These are phyloP conservation scores for Lecanicillium sp. DNA, from an alignment of 2,329 filamentous ascomycete species.

Conservation along the genomic window DNA sequence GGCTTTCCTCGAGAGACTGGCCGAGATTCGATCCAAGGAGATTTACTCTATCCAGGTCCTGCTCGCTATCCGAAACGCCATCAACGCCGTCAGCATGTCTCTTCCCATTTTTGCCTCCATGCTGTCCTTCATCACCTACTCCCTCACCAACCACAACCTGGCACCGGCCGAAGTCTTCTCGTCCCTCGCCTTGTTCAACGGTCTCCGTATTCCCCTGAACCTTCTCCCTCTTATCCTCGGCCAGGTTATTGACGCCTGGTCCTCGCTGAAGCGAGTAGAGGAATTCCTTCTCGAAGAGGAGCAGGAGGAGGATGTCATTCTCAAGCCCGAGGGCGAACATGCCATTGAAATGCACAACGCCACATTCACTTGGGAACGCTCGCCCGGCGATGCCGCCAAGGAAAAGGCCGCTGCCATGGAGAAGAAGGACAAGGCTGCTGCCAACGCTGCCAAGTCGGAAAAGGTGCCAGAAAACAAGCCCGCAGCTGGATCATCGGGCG, in stretches of 20 bases:
- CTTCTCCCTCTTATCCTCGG: conserved; percentile 81
- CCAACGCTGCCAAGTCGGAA: conserved; percentile 29
- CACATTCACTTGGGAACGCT: conserved; percentile 85
- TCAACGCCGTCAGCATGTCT: conserved; percentile 77
- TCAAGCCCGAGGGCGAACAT: conserved; percentile 49
- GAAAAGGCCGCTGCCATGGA: conserved; percentile 23
- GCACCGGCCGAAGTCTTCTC: conserved; percentile 79
- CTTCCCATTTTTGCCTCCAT: conserved; percentile 93
- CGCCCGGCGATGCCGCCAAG: too few relatives aligned
- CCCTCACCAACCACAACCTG: conserved; percentile 57
- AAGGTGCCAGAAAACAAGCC: conserved; percentile 15
- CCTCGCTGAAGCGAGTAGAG: conserved; percentile 76
- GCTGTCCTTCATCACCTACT: conserved; percentile 84
- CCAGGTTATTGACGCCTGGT: conserved; percentile 83
- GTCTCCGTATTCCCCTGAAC: conserved; percentile 82
- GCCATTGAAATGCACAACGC: conserved; percentile 67
- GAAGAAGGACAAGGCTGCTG: conserved; percentile 22
- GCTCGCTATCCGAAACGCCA: conserved; percentile 74
- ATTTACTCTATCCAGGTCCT: conserved; percentile 79
- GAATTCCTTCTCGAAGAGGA: conserved; percentile 86
- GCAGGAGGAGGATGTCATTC: conserved; percentile 59
- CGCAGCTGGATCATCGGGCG: conserved; percentile 25
- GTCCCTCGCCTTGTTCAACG: conserved; percentile 88
- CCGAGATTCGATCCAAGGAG: conserved; percentile 66
- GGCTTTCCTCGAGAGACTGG: conserved; percentile 71